A percentile compares a stretch with the other conserved stretches of the same genome.
phyloP scores from a whole-genome alignment of 352 stramenopile genomes.

The Plasmopara viticola region DNA sequence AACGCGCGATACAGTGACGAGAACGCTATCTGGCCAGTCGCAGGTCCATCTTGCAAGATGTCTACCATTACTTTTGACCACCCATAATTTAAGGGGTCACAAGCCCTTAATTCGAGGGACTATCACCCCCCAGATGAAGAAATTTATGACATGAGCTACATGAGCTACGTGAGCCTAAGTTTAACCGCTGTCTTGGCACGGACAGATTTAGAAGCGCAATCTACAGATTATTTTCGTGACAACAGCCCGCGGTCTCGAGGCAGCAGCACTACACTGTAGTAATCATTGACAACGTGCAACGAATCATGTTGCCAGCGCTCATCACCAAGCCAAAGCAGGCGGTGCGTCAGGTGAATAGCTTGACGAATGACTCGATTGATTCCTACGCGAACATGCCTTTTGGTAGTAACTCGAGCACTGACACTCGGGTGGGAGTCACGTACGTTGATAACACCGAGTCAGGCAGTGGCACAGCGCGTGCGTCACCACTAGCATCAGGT shows the following conservation, averaged over 20 bases:
- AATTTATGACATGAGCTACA: too few species aligned
- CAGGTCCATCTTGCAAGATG: constrained; percentile 13
- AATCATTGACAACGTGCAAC: background rate
- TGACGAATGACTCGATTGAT: constrained; percentile 85
- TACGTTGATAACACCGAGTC: constrained; percentile 59
- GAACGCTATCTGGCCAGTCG: constrained; percentile 2
- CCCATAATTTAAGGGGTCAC: constrained; percentile 11
- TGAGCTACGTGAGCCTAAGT: background rate
- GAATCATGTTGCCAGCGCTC: constrained; percentile 64
- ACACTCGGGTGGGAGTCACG: constrained; percentile 14
- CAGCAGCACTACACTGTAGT: background rate
- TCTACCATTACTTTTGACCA: constrained; percentile 10
- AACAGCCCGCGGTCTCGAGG: constrained; percentile 8
- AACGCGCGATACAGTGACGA: constrained; percentile 32
- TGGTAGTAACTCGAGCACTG: constrained; percentile 11
- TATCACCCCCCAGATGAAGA: background rate
- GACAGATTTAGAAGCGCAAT: constrained; percentile 3
- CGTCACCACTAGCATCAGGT: constrained; percentile 19
- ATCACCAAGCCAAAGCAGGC: constrained; percentile 79
- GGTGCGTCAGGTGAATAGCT: constrained; percentile 69
- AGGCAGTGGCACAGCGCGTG: constrained; percentile 14
- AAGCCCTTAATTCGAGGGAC: constrained; percentile 7
- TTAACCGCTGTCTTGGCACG: background rate
- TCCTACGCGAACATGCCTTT: constrained; percentile 66
- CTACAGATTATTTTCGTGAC: constrained; percentile 23